phyloP scores from a whole-genome alignment of 2,329 filamentous ascomycete species.

The Raffaelea deltoideospora region DNA sequence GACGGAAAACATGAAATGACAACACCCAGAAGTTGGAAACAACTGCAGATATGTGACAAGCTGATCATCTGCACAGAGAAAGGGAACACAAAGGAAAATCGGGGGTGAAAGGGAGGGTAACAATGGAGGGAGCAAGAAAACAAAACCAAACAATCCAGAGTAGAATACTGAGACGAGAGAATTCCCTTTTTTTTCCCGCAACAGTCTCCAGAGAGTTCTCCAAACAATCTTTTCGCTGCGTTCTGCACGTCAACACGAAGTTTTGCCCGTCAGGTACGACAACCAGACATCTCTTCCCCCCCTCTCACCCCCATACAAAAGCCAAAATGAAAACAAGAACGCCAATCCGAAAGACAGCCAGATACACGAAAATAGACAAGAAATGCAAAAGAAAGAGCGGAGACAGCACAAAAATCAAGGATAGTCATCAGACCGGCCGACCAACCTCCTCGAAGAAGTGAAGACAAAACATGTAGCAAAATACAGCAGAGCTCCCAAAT shows the following conservation, averaged over 20 bases:
- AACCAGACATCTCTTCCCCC: neutral
- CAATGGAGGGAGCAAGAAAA: neutral
- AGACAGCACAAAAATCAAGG: neutral
- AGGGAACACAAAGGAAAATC: too few relatives aligned
- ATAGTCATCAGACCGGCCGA: slow-evolving; percentile 6
- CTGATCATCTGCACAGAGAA: too few relatives aligned
- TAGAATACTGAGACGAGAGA: neutral
- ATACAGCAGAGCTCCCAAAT: slow-evolving; percentile 8
- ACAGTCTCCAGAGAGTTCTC: neutral
- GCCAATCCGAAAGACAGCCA: neutral
- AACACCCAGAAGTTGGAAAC: too few relatives aligned
- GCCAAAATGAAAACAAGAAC: slow-evolving; percentile 1
- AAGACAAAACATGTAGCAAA: slow-evolving; percentile 4
- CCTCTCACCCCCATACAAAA: slow-evolving; percentile 2
- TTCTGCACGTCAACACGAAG: neutral
- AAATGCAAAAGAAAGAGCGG: neutral
- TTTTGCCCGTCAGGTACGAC: neutral
- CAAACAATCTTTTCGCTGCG: too few relatives aligned
- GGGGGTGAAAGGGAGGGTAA: too few relatives aligned
- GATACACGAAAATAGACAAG: neutral
- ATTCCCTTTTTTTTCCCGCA: neutral
- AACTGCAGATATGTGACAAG: too few relatives aligned
- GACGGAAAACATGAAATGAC: too few relatives aligned
- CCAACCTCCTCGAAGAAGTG: slow-evolving; percentile 7
- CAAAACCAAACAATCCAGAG: neutral